Evolutionary conservation across 1,284 basidiomycete genomes (phyloP), one percentile per base, ranked within the genome.

Genomic region (Fomitopsis schrenkii): DNA sequence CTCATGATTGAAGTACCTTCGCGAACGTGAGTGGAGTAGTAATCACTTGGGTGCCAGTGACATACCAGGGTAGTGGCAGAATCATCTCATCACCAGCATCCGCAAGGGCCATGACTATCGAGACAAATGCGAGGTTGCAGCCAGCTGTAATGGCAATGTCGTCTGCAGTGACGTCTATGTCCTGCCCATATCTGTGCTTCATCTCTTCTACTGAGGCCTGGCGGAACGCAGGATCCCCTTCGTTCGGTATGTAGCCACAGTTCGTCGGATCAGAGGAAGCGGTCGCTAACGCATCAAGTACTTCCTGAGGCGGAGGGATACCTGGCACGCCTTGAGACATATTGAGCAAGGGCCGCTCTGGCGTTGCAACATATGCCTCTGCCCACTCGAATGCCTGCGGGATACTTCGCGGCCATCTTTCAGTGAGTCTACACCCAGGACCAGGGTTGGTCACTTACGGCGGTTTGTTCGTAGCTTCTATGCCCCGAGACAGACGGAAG

Each of bases 251-350:
- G 65, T 96, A 96, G 7, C 84, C 83, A 60, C 80, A 83, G 55
- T 67, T 86, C 66, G 58, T 28, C 0, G 80, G 80, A 45, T 81
- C 80, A 0, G 78, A 74, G 0, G 85, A 76, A 0, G 80, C 77
- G 5, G 70, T 68, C 0, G 77, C 79, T 1, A 94, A 73, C 0
- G 83, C 81, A 0, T 79, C 70, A 38, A 87, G 80, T 12, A 94
- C 76, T 0, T 68, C 52, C 1, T 75, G 66, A 1, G 87, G 83
- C 0, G 93, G 92, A 0, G 86, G 83, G 1, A 77, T 77, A 2
- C 88, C 87, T 0, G 92, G 93, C 0, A 88, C 86, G 30, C 90
- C 90, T 72, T 93, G 91, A 0, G 89, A 87, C 77, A 94, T 87
- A 70, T 93, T 88, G 7, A 94, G 79, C 0, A 93, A 74, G 0